Base-by-base conservation (phyloP, 2,329 filamentous ascomycete species). In the Fusarium denticulatum region DNA sequence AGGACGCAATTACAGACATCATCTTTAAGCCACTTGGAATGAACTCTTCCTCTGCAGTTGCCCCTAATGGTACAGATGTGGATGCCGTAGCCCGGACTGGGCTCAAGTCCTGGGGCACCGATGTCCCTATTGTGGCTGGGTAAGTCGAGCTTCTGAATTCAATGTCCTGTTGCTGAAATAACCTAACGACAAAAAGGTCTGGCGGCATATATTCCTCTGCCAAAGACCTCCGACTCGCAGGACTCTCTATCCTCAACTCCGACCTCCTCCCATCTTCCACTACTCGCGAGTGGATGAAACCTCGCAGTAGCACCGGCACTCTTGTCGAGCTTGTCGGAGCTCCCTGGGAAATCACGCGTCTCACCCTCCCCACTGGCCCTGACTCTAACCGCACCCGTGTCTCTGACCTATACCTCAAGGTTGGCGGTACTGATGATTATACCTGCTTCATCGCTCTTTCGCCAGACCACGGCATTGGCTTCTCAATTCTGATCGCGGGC, bases 401-500 rank as follows among this genome's bases (percentile, higher is more conserved):
- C 2, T 46, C 79, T 63, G 73, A 76, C 5, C 36, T 76, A 0
- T 76, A 76, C 24, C 63, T 61, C 6, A 76, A 76, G 15, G 58
- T 61, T 2, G 73, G 73, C 1, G 73, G 74, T 4, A 76, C 66
- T 0, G 12, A 11, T 3, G 68, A 61, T 4, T 76, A 74, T 14
- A 69, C 71, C 4, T 61, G 59, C 3, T 57, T 65, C 0, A 37
- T 76, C 6, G 69, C 63, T 4, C 50, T 76, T 4, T 66, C 74
- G 2, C 73, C 73, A 0, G 73, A 76, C 10, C 74, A 76, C 11
- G 73, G 73, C 3, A 46, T 76, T 8, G 73, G 73, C 10, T 80
- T 78, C 55, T 74, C 77, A 13, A 45, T 82, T 14, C 40, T 81
- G 22, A 47, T 77, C 5, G 79, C 78, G 3, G 79, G 80, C 0